Evolutionary conservation across 2,329 filamentous ascomycete species (phyloP), one percentile per base, ranked within the genome.

Genomic region (Arthrocladium fulminans): DNA sequence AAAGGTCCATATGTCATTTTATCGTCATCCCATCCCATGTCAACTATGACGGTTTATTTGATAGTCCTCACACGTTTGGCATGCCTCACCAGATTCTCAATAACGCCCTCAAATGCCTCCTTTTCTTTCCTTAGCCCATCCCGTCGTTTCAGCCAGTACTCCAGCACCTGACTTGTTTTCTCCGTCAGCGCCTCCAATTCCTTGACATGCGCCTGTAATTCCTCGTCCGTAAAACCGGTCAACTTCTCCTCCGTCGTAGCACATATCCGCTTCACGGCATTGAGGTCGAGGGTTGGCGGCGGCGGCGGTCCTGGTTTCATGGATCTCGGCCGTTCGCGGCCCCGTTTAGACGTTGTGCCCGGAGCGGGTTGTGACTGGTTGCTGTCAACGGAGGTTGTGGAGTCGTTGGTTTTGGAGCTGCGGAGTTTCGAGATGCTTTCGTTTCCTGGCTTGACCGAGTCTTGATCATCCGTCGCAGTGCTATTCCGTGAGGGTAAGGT

Each of bases 81-180:
- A 69, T 94, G 88, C 65, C 88, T 92, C 37, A 96, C 90, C 56
- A 97, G 67, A 65, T 95, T 96, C 69, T 95, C 90, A 74, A 97
- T 96, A 13, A 97, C 90, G 0, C 88, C 88, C 64, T 97, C 90
- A 64, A 96, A 92, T 2, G 88, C 87, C 63, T 96, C 90, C 58
- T 92, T 83, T 63, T 97, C 90, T 34, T 86, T 86, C 55, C 94
- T 71, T 59, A 90, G 87, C 58, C 88, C 88, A 63, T 95, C 89
- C 46, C 85, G 83, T 59, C 82, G 74, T 70, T 86, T 86, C 58
- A 86, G 77, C 90, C 90, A 97, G 63, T 90, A 94, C 56, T 88
- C 85, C 45, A 96, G 71, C 32, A 89, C 81, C 51, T 86, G 79
- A 48, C 83, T 84, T 2, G 88, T 87, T 19, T 77, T 74, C n/a